phyloP scores from a whole-genome alignment of 805 yeast genomes.

The Cyberlindnera sargentensis region DNA sequence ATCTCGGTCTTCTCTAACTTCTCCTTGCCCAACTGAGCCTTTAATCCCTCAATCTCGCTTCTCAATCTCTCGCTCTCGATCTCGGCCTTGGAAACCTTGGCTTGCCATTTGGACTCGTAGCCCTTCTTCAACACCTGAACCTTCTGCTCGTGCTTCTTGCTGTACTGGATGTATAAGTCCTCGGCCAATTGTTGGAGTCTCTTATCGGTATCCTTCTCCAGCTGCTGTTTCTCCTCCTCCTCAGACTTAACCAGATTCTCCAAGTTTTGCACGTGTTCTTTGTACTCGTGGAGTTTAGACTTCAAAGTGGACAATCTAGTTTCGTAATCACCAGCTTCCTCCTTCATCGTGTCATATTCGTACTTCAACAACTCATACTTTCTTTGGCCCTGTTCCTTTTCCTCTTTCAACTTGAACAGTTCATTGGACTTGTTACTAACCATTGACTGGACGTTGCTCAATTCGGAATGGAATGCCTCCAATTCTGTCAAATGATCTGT shows the following conservation, averaged over 20 bases:
- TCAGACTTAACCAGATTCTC: conserved; percentile 22
- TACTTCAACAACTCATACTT: conserved; percentile 21
- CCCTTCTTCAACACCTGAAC: conserved; percentile 54
- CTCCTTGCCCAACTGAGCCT: conserved; percentile 41
- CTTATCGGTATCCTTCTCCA: conserved; percentile 44
- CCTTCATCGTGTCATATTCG: conserved; percentile 19
- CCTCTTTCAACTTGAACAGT: conserved; percentile 20
- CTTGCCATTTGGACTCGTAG: conserved; percentile 46
- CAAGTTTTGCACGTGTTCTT: conserved; percentile 16
- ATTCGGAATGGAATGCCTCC: conserved; percentile 28
- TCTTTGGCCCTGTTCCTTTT: conserved; percentile 19
- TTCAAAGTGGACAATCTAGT: conserved; percentile 17
- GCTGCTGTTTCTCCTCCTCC: conserved; percentile 28
- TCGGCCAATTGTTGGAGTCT: conserved; percentile 58
- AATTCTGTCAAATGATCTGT: conserved; percentile 31
- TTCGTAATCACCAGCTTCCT: conserved; percentile 20
- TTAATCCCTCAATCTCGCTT: conserved; percentile 47
- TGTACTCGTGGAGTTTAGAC: conserved; percentile 14
- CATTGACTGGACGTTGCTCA: conserved; percentile 27
- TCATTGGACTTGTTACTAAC: conserved; percentile 25
- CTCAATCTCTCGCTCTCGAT: conserved; percentile 38
- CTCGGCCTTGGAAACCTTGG: conserved; percentile 34
- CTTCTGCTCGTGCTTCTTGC: conserved; percentile 71
- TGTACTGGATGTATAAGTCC: conserved; percentile 64
- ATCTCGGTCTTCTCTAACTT: conserved; percentile 52